phyloP scores from a whole-genome alignment of 768 basidiomycete species.

The Butyriboletus loyo region DNA sequence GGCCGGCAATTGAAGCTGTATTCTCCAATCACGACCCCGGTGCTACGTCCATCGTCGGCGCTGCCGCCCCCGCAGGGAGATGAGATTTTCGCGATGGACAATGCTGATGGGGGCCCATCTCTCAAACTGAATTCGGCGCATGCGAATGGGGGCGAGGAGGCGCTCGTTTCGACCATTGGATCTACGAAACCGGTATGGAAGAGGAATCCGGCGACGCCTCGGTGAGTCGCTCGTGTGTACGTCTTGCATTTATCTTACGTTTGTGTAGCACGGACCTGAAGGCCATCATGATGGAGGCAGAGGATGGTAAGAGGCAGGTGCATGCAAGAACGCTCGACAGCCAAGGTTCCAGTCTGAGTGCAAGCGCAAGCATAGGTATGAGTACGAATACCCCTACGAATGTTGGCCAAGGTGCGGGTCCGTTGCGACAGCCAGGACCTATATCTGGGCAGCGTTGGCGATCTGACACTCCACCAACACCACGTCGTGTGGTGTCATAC shows the following conservation, averaged over 20 bases:
- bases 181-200: constrained; percentile 45
- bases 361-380: background rate
- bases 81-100: constrained; percentile 86
- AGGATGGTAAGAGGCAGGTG: constrained; percentile 26
- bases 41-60: constrained; percentile 16
- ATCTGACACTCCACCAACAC: constrained; percentile 1
- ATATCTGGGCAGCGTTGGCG: constrained; percentile 3
- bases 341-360: background rate
- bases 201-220: constrained; percentile 40
- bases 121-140: constrained; percentile 20
- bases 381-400: background rate
- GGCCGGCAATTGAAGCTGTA: background rate
- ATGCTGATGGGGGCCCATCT: constrained; percentile 43
- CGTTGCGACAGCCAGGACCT: constrained; percentile 1
- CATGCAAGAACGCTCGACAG: background rate
- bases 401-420: background rate
- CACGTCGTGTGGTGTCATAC: constrained; percentile 10
- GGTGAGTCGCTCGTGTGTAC: constrained; percentile 37
- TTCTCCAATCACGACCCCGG: constrained; percentile 22
- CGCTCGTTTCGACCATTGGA: background rate
- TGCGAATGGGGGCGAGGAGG: constrained; percentile 2
- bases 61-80: constrained; percentile 37
- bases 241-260: constrained; percentile 13
- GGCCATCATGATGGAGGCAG: constrained; percentile 80
- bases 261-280: constrained; percentile 73